Percentiles rank a stretch among this genome's conserved stretches.
Conservation (phyloP, 768 basidiomycete species). For the Baorangia bicolor region DNA sequence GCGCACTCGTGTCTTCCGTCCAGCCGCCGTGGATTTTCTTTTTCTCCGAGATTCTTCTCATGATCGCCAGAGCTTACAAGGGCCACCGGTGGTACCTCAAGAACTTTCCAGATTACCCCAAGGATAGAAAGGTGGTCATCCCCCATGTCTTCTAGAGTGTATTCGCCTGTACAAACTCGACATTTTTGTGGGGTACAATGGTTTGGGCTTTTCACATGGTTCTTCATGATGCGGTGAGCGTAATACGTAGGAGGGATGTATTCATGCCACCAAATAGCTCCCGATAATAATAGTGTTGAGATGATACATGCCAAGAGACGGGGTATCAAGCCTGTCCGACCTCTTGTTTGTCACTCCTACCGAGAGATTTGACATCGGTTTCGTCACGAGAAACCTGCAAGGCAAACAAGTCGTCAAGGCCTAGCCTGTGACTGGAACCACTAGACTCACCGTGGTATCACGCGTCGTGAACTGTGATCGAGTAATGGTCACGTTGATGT, state of each 20-base stretch:
- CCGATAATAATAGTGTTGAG: not conserved
- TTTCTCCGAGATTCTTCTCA: constrained; percentile 64
- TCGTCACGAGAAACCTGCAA: not conserved
- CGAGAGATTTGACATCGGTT: not conserved
- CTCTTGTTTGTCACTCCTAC: not conserved
- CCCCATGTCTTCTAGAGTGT: constrained; percentile 62
- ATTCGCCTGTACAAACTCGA: not conserved
- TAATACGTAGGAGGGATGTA: not conserved
- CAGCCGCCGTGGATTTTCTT: constrained; percentile 82
- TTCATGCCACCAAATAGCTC: not conserved
- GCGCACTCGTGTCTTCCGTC: constrained; percentile 43
- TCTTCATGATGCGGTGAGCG: not conserved
- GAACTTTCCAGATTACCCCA: constrained; percentile 81
- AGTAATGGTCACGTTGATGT: not conserved
- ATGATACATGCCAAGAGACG: too few relatives aligned
- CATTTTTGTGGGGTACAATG: not conserved
- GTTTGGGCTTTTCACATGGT: not conserved
- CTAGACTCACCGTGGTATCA: not conserved
- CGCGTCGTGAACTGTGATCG: too few relatives aligned
- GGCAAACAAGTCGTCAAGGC: not conserved
- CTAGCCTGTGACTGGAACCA: too few relatives aligned
- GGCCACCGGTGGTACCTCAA: constrained; percentile 85
- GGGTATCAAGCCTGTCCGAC: too few relatives aligned
- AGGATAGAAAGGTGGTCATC: constrained; percentile 72
- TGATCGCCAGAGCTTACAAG: constrained; percentile 79